Evolutionary conservation across 768 basidiomycete species (phyloP).

Genomic region (Termitomyces sp.): DNA sequence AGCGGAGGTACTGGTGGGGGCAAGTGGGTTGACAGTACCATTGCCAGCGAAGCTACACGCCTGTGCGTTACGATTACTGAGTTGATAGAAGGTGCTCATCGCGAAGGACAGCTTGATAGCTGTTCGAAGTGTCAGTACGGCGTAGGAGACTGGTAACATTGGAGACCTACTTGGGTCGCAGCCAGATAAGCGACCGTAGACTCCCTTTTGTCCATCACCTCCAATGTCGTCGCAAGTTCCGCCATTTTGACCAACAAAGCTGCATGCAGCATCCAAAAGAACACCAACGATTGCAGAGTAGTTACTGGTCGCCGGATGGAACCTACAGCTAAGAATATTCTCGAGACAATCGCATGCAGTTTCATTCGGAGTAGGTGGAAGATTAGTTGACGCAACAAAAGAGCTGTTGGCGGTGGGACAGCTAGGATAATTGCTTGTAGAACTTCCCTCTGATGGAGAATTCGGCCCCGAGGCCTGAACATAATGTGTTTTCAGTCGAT

Average conservation of each 20-base stretch:
- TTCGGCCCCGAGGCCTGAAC: constrained; percentile 49
- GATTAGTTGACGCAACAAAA: constrained; percentile 57
- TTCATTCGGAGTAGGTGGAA: constrained; percentile 84
- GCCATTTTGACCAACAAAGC: constrained; percentile 58
- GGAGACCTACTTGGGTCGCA: constrained; percentile 70
- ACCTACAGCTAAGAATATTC: constrained; percentile 63
- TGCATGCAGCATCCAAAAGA: constrained; percentile 68
- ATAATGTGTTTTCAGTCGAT: constrained; percentile 60
- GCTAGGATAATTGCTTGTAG: constrained; percentile 46
- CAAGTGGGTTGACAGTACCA: constrained; percentile 61
- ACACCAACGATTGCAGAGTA: constrained; percentile 54
- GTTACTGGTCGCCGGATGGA: constrained; percentile 59
- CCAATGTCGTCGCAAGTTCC: constrained; percentile 65
- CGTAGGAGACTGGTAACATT: not conserved
- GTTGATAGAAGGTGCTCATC: constrained; percentile 74
- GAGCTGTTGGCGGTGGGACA: constrained; percentile 62
- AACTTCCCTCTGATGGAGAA: constrained; percentile 40
- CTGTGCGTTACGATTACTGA: constrained; percentile 46
- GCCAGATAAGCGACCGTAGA: constrained; percentile 68
- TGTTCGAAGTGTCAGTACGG: constrained; percentile 20
- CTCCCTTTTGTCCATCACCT: constrained; percentile 65
- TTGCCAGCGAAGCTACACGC: constrained; percentile 84
- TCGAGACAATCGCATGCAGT: constrained; percentile 75
- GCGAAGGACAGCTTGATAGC: constrained; percentile 78
- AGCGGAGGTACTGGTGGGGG: constrained; percentile 41